These are phyloP conservation scores for Prillingera fragicola DNA, from an alignment of 1,284 basidiomycete species.

Conservation along the genomic window DNA sequence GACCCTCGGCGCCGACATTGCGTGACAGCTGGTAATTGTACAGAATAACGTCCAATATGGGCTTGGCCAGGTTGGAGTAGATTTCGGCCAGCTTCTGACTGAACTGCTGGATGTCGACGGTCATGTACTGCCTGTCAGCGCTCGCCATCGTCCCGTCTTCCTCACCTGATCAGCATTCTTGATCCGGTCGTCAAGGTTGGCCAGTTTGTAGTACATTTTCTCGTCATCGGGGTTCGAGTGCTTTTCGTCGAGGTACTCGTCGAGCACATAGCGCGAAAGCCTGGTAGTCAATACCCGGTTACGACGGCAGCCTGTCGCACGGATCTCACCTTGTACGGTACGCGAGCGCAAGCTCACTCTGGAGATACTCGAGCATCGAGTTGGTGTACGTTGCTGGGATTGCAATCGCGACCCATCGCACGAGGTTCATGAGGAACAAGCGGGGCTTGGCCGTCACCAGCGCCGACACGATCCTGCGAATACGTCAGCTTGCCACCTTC, in stretches of 20 bases:
- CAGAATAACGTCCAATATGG: conserved; percentile 76
- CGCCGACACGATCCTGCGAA: conserved; percentile 78
- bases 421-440: conserved; percentile 77
- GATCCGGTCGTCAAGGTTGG: conserved; percentile 87
- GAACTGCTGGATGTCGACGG: conserved; percentile 92
- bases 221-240: conserved; percentile 42
- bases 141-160: no score
- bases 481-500: neutral
- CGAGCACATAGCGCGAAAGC: conserved; percentile 3
- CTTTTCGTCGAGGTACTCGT: conserved; percentile 70
- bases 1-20: conserved; percentile 90
- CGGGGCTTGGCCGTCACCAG: conserved; percentile 80
- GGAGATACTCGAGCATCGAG: conserved; percentile 89
- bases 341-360: conserved; percentile 86
- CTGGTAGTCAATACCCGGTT: neutral
- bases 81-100: conserved; percentile 86
- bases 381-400: conserved; percentile 95
- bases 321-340: conserved; percentile 67
- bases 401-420: conserved; percentile 87
- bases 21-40: conserved; percentile 95
- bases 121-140: conserved; percentile 54
- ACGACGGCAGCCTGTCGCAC: neutral
- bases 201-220: conserved; percentile 85
- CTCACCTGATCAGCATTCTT: conserved; percentile 88
- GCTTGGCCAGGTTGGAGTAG: conserved; percentile 90